phyloP scores from a whole-genome alignment of 1,284 basidiomycete genomes.

The Ceratobasidium theobromae region DNA sequence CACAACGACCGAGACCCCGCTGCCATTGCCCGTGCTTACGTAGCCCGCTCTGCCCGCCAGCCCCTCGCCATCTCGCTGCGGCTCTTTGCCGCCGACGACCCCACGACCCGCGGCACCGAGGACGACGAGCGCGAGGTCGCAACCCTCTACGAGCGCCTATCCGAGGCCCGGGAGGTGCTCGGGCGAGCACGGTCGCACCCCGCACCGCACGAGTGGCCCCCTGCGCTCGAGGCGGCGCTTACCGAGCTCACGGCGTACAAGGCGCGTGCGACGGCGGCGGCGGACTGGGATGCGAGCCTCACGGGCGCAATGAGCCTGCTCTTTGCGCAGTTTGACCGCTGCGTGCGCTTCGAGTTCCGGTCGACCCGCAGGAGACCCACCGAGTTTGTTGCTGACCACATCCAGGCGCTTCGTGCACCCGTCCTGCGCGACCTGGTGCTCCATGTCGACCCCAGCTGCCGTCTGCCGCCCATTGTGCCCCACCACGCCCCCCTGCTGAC shows the following conservation, averaged over 20 bases:
- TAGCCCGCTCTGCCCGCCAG: conserved; percentile 10
- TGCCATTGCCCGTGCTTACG: conserved; percentile 4
- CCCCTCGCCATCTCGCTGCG: conserved; percentile 2
- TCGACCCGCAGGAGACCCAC: conserved; percentile 18
- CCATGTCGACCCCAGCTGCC: conserved; percentile 19
- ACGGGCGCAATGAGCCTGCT: neutral
- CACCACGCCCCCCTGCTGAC: conserved; percentile 8
- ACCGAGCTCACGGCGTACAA: conserved; percentile 7
- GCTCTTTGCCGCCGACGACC: conserved; percentile 19
- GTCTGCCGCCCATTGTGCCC: conserved; percentile 3
- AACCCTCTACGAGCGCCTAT: conserved; percentile 4
- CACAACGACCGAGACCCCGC: conserved; percentile 15
- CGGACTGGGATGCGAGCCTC: conserved; percentile 9
- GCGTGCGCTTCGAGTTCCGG: conserved; percentile 16
- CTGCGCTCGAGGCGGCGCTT: conserved; percentile 13
- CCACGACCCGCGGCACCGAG: conserved; percentile 13
- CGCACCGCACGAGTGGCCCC: conserved; percentile 7
- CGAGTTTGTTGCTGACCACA: conserved; percentile 6
- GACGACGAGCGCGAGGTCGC: conserved; percentile 22
- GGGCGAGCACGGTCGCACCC: conserved; percentile 12
- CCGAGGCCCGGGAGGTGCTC: conserved; percentile 12
- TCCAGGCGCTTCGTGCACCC: neutral
- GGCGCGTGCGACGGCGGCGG: conserved; percentile 2
- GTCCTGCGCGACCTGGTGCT: conserved; percentile 14
- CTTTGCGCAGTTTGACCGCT: neutral